phyloP scores from a whole-genome alignment of 805 yeast genomes.

The Yarrowia divulgata region DNA sequence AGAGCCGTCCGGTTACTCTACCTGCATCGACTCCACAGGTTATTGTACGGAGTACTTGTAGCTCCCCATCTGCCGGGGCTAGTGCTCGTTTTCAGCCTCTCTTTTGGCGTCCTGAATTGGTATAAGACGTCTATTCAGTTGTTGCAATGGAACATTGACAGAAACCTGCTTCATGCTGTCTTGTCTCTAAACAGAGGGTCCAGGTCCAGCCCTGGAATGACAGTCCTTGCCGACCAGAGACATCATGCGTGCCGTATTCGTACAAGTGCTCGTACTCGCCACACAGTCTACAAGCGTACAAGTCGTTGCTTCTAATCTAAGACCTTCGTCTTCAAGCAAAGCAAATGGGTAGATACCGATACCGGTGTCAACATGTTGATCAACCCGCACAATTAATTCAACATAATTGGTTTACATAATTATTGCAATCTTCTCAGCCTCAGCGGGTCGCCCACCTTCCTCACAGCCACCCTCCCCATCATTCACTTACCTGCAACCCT shows the following conservation, averaged over 20 bases:
- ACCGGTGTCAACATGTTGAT: too few relatives aligned
- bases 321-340: too few relatives aligned
- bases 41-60: too few relatives aligned
- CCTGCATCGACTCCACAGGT: background rate
- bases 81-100: background rate
- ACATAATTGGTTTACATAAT: too few relatives aligned
- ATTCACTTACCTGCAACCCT: background rate
- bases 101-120: background rate
- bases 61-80: too few relatives aligned
- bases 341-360: too few relatives aligned
- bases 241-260: background rate
- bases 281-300: too few relatives aligned
- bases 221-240: background rate
- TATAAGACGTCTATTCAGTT: background rate
- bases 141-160: background rate
- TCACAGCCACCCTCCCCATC: background rate
- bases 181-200: background rate
- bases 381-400: too few relatives aligned
- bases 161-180: constrained; percentile 13
- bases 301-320: too few relatives aligned
- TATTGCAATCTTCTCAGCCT: too few relatives aligned
- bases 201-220: too few relatives aligned
- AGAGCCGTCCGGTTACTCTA: background rate
- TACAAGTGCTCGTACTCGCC: background rate
- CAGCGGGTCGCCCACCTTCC: too few relatives aligned